Percentiles rank a stretch among this genome's conserved stretches.
Conservation (phyloP, 192 early-diverging fungal species). For the Jimgerdemannia flammicorona region DNA sequence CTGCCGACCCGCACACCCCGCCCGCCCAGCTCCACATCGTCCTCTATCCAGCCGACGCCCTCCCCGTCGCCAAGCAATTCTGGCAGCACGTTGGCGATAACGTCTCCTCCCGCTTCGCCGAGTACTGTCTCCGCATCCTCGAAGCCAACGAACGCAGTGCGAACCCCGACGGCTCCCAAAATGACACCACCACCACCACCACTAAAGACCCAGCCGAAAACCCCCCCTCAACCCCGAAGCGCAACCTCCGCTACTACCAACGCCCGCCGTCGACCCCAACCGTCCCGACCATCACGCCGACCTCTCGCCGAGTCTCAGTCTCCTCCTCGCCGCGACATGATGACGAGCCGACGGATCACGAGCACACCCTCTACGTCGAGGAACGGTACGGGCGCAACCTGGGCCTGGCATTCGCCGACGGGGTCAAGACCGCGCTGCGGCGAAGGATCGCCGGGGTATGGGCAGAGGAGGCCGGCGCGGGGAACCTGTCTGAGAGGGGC, state of each 20-base stretch:
- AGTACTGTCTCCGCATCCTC: conserved; percentile 73
- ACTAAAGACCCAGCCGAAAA: background rate
- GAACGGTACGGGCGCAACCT: conserved; percentile 94
- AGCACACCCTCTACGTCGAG: conserved; percentile 75
- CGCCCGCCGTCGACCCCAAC: background rate
- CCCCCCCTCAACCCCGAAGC: background rate
- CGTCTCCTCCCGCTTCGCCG: conserved; percentile 83
- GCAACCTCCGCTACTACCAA: background rate
- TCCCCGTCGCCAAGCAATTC: conserved; percentile 81
- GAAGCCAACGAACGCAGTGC: conserved; percentile 41
- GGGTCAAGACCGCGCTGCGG: conserved; percentile 69
- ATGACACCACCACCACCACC: conserved; percentile 9
- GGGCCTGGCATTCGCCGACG: conserved; percentile 58
- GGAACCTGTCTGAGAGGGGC: conserved; percentile 42
- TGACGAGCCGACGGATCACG: conserved; percentile 36
- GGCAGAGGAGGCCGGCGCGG: conserved; percentile 35
- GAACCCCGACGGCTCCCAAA: conserved; percentile 1
- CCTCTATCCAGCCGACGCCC: conserved; percentile 68
- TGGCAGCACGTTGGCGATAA: conserved; percentile 97
- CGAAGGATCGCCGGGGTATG: conserved; percentile 85
- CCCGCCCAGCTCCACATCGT: conserved; percentile 56
- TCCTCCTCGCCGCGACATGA: background rate
- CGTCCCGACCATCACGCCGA: background rate
- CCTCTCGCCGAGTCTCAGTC: too few species aligned
- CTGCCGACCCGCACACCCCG: conserved; percentile 37